Evolutionary conservation across 2,329 filamentous ascomycete genomes (phyloP).

Genomic region (Rhinocladiella similis): DNA sequence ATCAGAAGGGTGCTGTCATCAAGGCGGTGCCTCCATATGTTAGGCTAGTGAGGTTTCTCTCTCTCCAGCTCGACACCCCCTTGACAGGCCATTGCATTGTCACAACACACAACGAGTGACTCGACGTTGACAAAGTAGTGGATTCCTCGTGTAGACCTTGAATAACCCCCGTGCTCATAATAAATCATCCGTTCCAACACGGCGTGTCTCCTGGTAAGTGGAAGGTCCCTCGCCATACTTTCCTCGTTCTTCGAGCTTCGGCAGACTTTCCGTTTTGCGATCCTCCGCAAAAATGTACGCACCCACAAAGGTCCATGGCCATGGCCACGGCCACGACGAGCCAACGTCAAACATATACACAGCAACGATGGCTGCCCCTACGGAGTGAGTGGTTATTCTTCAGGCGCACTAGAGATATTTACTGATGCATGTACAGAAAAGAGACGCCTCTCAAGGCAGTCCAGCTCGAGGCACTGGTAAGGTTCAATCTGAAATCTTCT

Average conservation of each 20-base stretch:
- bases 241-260: background rate
- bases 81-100: no score
- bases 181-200: no score
- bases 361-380: slow-evolving; percentile 53
- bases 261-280: slow-evolving; percentile 8
- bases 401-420: background rate
- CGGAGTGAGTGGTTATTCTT: slow-evolving; percentile 5
- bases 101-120: no score
- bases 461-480: slow-evolving; percentile 90
- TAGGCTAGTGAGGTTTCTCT: no score
- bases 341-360: slow-evolving; percentile 79
- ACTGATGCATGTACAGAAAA: slow-evolving; percentile 47
- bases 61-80: no score
- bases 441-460: slow-evolving; percentile 79
- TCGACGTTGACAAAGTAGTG: no score
- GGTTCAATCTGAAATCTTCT: slow-evolving; percentile 35
- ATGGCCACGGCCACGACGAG: background rate
- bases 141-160: no score
- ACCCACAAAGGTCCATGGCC: slow-evolving; percentile 11
- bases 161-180: no score
- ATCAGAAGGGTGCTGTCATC: no score
- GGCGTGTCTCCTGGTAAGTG: background rate
- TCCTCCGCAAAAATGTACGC: slow-evolving; percentile 15
- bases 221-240: slow-evolving; percentile 4
- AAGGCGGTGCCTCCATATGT: no score